Conservation (phyloP, 495 filamentous ascomycete genomes). For the Hypoxylon cercidicola region DNA sequence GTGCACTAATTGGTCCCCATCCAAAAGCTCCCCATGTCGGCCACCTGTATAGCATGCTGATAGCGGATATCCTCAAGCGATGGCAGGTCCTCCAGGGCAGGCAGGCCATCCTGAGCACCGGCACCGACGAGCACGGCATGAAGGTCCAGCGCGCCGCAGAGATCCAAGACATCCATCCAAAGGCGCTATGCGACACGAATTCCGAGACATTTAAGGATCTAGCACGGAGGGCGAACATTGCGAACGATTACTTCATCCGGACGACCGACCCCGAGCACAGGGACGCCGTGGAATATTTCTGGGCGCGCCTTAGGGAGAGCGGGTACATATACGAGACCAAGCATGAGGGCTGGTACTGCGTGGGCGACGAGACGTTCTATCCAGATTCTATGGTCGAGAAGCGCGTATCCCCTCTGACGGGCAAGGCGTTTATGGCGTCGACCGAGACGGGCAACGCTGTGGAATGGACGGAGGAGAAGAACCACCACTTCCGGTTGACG, state of each 20-base stretch:
- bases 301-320: constrained; percentile 77
- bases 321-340: constrained; percentile 86
- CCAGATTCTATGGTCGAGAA: constrained; percentile 78
- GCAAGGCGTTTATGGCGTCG: constrained; percentile 82
- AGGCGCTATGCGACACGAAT: constrained; percentile 68
- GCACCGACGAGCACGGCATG: constrained; percentile 98
- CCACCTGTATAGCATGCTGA: constrained; percentile 91
- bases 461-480: constrained; percentile 92
- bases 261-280: constrained; percentile 86
- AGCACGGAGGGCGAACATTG: constrained; percentile 72
- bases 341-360: constrained; percentile 96
- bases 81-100: constrained; percentile 83
- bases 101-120: constrained; percentile 80
- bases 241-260: constrained; percentile 86
- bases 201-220: constrained; percentile 74
- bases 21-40: constrained; percentile 89
- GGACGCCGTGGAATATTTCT: constrained; percentile 90
- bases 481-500: constrained; percentile 95
- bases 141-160: constrained; percentile 92
- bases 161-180: constrained; percentile 63
- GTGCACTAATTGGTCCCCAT: constrained; percentile 9
- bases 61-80: constrained; percentile 90
- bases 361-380: constrained; percentile 97
- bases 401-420: constrained; percentile 80
- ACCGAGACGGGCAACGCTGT: constrained; percentile 90